phyloP scores from a whole-genome alignment of 2,329 filamentous ascomycete genomes.

The Aspergillus bombycis region DNA sequence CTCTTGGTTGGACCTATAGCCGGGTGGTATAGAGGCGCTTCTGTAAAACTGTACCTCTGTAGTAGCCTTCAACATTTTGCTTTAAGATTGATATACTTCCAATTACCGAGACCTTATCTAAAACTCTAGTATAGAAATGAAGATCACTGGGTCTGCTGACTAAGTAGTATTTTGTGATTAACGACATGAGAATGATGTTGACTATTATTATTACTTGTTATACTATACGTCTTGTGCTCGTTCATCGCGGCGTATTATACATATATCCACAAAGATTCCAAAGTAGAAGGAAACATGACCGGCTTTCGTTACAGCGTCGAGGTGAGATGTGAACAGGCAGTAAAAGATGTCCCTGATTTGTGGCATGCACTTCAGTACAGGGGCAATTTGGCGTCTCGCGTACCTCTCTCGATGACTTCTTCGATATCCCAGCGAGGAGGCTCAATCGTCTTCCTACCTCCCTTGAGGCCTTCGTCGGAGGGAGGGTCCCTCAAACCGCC shows the following conservation, averaged over 20 bases:
- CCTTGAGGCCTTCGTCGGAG: slow-evolving; percentile 40
- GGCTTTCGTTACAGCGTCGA: slow-evolving; percentile 1
- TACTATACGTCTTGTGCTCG: background rate
- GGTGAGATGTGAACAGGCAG: background rate
- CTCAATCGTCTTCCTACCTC: slow-evolving; percentile 52
- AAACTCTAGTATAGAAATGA: background rate
- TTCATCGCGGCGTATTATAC: background rate
- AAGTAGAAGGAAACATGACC: background rate
- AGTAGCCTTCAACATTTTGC: background rate
- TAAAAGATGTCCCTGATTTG: background rate
- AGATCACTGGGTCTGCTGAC: slow-evolving; percentile 1
- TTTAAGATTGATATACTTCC: background rate
- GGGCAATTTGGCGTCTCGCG: slow-evolving; percentile 70
- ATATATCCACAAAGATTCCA: background rate
- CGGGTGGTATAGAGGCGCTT: background rate
- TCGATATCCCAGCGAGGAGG: slow-evolving; percentile 79
- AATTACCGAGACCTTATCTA: background rate
- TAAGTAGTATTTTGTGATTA: background rate
- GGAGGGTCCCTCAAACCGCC: slow-evolving; percentile 74
- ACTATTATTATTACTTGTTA: background rate
- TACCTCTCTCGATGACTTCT: slow-evolving; percentile 70
- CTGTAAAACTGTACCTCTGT: background rate
- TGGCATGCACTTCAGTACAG: slow-evolving; percentile 56
- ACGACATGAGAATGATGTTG: background rate
- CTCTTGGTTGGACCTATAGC: background rate